A percentile compares a stretch with the other conserved stretches of the same genome.
Conservation (phyloP, 345 rosid genomes). For the Rhodamnia rubescens region DNA sequence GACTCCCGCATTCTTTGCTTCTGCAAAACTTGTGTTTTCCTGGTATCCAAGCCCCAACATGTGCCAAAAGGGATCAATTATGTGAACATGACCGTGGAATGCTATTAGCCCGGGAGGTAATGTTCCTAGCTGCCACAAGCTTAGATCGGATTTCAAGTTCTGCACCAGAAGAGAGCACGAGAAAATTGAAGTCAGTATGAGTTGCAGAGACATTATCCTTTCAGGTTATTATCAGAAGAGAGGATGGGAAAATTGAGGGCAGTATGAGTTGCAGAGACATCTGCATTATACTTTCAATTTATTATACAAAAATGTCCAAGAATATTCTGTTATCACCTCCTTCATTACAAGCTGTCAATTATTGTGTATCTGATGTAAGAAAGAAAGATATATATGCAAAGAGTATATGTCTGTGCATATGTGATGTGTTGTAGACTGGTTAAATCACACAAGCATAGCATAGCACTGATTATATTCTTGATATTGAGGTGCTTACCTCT, state of each 20-base stretch:
- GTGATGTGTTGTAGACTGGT: neutral
- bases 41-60: constrained; percentile 96
- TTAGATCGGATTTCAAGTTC: constrained; percentile 90
- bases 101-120: constrained; percentile 90
- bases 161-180: constrained; percentile 14
- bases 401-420: neutral
- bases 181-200: neutral
- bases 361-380: neutral
- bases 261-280: neutral
- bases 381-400: neutral
- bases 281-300: neutral
- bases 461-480: neutral
- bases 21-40: constrained; percentile 54
- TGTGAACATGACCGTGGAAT: constrained; percentile 80
- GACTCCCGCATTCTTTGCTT: constrained; percentile 71
- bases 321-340: neutral
- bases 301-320: neutral
- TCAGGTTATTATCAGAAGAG: neutral
- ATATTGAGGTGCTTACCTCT: constrained; percentile 34
- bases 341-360: neutral
- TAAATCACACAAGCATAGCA: neutral
- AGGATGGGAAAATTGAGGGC: neutral
- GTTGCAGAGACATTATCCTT: neutral
- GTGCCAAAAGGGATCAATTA: constrained; percentile 95
- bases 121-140: constrained; percentile 97